Conservation (phyloP, 2,329 filamentous ascomycete species). For the Purpureocillium lavendulum region DNA sequence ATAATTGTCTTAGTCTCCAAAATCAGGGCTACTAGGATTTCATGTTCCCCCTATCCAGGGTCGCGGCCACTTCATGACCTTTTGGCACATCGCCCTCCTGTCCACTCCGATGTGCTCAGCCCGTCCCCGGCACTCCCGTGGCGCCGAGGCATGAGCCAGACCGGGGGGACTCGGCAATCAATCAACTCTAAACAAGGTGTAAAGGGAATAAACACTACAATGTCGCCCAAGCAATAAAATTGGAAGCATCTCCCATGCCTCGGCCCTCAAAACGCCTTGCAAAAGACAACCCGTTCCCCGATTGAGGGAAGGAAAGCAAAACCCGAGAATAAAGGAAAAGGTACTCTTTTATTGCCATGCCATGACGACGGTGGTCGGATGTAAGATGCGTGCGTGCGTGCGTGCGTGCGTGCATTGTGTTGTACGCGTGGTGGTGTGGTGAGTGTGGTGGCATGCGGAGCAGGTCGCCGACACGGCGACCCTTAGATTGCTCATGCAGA, state of each 20-base stretch:
- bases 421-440: slow-evolving; percentile 4
- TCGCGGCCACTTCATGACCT: background rate
- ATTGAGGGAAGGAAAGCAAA: slow-evolving; percentile 3
- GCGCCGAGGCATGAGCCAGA: no score
- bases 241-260: slow-evolving; percentile 12
- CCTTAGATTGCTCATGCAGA: slow-evolving; percentile 43
- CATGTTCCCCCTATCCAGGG: slow-evolving; percentile 4
- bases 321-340: slow-evolving; percentile 10
- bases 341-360: slow-evolving; percentile 6
- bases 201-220: slow-evolving; percentile 12
- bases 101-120: no score
- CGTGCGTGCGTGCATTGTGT: slow-evolving; percentile 1
- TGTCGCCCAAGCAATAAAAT: slow-evolving; percentile 11
- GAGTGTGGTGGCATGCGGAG: background rate
- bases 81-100: no score
- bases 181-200: slow-evolving; percentile 17
- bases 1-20: slow-evolving; percentile 7
- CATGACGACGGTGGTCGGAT: slow-evolving; percentile 5
- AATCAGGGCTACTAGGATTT: slow-evolving; percentile 1
- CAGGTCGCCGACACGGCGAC: slow-evolving; percentile 11
- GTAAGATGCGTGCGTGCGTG: slow-evolving; percentile 1
- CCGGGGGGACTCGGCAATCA: no score
- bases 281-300: slow-evolving; percentile 19
- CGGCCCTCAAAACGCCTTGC: slow-evolving; percentile 22
- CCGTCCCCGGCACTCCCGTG: no score